phyloP scores from a whole-genome alignment of 768 basidiomycete species.

The Panaeolus papilionaceus region DNA sequence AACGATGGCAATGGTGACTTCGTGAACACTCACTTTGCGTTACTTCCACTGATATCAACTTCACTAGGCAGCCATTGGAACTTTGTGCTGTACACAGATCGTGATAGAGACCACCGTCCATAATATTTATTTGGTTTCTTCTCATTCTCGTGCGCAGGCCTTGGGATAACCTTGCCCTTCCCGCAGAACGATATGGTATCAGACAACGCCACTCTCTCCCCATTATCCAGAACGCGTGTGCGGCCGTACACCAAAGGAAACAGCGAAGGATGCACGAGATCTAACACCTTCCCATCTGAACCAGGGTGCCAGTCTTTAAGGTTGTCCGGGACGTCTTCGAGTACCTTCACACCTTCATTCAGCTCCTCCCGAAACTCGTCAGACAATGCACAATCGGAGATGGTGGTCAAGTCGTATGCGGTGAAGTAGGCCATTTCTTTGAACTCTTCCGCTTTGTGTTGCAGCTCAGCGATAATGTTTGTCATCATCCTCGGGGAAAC shows the following conservation, averaged over 20 bases:
- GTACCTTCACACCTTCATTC: constrained; percentile 28
- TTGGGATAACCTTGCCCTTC: neutral
- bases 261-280: constrained; percentile 51
- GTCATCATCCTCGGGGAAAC: constrained; percentile 26
- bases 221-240: constrained; percentile 25
- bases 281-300: constrained; percentile 46
- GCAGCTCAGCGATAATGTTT: constrained; percentile 30
- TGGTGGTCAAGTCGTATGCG: constrained; percentile 30
- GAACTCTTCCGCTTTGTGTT: constrained; percentile 25
- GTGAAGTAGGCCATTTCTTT: constrained; percentile 1
- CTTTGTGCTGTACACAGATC: constrained; percentile 29
- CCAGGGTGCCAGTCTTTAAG: constrained; percentile 52
- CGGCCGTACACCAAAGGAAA: constrained; percentile 42
- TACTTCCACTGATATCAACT: constrained; percentile 30
- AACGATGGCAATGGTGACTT: too few relatives aligned
- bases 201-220: constrained; percentile 23
- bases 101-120: neutral
- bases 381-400: constrained; percentile 37
- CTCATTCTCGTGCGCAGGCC: constrained; percentile 1
- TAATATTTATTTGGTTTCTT: constrained; percentile 33
- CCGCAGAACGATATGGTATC: constrained; percentile 25
- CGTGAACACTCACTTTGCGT: constrained; percentile 26
- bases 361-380: constrained; percentile 25
- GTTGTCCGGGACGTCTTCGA: constrained; percentile 41
- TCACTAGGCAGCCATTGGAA: constrained; percentile 37